Percentiles rank a stretch among this genome's conserved stretches.
Conservation (phyloP, 441 rosid species). For the Corymbia citriodora region DNA sequence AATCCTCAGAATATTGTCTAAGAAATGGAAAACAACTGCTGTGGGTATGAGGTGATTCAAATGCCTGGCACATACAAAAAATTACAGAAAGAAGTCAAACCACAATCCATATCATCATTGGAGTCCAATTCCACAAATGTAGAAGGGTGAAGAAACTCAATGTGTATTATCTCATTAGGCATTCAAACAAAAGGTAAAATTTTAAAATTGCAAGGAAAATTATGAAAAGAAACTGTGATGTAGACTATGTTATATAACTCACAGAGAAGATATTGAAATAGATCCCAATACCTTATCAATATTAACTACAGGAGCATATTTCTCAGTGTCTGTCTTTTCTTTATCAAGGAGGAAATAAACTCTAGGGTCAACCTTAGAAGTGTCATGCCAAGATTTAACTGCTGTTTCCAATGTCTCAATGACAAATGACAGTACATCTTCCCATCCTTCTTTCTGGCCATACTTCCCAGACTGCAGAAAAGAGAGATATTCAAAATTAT, state of each 20-base stretch:
- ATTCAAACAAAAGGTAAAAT: neutral
- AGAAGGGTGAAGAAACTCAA: neutral
- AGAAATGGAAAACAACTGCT: conserved; percentile 78
- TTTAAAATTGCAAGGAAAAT: neutral
- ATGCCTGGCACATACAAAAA: conserved; percentile 53
- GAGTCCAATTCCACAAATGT: neutral
- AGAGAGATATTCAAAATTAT: conserved; percentile 13
- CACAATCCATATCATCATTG: neutral
- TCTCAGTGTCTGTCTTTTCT: conserved; percentile 73
- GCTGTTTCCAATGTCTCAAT: conserved; percentile 79
- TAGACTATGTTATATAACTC: neutral
- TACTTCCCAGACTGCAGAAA: conserved; percentile 53
- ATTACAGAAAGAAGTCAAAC: neutral
- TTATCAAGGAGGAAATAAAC: conserved; percentile 73
- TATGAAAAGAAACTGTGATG: neutral
- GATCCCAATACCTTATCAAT: conserved; percentile 62
- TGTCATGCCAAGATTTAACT: conserved; percentile 80
- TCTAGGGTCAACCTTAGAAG: conserved; percentile 74
- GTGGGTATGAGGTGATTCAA: conserved; percentile 93
- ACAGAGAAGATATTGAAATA: neutral
- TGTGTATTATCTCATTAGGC: neutral
- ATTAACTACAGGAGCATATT: conserved; percentile 81
- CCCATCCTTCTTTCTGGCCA: conserved; percentile 53
- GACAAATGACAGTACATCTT: conserved; percentile 56
- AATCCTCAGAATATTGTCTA: conserved; percentile 84